Conservation (phyloP, 208 protist genomes). For the Trypanosoma congolense region DNA sequence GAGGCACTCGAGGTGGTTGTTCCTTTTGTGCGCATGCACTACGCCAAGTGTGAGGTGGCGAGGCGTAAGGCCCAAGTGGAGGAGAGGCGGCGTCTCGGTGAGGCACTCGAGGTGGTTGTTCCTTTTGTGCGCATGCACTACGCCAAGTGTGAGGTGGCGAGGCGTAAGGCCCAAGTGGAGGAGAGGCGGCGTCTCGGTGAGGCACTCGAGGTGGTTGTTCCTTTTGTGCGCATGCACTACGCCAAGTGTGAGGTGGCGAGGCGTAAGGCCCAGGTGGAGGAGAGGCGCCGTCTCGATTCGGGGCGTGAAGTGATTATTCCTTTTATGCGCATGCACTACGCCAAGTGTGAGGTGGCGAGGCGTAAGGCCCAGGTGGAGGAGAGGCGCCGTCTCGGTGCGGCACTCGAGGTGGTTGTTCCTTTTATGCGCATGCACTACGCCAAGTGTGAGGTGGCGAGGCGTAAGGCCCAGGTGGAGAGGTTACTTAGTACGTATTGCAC, state of each 20-base stretch:
- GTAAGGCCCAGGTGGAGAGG: not conserved
- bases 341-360: not conserved
- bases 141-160: slow-evolving; percentile 9
- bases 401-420: slow-evolving; percentile 3
- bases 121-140: slow-evolving; percentile 9
- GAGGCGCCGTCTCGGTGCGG: not conserved
- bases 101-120: slow-evolving; percentile 1
- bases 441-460: slow-evolving; percentile 6
- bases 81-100: not conserved
- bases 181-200: not conserved
- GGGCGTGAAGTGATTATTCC: not conserved
- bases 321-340: not conserved
- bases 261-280: not conserved
- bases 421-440: slow-evolving; percentile 13
- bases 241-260: slow-evolving; percentile 10
- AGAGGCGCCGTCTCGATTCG: not conserved
- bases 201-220: not conserved
- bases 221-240: slow-evolving; percentile 7
- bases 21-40: not conserved
- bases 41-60: not conserved
- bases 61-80: not conserved
- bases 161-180: not conserved
- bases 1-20: not conserved
- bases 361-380: not conserved
- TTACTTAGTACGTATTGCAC: slow-evolving; percentile 1